phyloP scores from a whole-genome alignment of 495 filamentous ascomycete species.

The Chaetomidium leptoderma region DNA sequence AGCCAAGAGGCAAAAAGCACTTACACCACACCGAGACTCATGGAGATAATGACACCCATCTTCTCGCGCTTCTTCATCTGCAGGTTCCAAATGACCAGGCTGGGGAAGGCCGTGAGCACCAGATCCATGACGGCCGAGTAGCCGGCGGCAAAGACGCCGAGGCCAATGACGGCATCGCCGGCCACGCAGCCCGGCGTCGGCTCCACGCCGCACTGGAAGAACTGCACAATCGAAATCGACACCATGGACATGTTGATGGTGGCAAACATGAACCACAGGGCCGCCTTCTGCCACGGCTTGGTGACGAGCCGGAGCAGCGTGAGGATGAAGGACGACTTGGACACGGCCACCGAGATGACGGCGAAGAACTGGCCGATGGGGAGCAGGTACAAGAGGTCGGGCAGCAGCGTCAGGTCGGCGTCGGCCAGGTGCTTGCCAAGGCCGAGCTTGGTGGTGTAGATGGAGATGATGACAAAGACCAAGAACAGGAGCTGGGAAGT shows the following conservation, averaged over 20 bases:
- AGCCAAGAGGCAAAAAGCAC: neutral
- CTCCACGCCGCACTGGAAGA: neutral
- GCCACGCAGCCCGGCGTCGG: neutral
- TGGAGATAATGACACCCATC: neutral
- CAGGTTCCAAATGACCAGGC: neutral
- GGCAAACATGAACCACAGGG: neutral
- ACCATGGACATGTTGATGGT: neutral
- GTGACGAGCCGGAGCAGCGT: slow-evolving; percentile 1
- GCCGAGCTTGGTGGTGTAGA: neutral
- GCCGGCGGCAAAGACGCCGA: neutral
- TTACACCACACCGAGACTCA: neutral
- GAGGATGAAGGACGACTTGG: slow-evolving; percentile 2
- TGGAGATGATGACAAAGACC: neutral
- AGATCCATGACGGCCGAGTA: neutral
- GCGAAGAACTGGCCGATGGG: neutral
- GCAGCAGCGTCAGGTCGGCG: neutral
- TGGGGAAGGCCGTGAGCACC: neutral
- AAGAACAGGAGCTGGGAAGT: neutral
- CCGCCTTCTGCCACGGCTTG: neutral
- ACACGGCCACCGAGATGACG: neutral
- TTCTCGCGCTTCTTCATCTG: neutral
- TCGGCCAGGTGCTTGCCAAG: neutral
- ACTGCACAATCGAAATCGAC: neutral
- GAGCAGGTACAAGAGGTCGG: neutral
- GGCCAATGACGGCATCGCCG: neutral